Evolutionary conservation across 306 rosid genomes (phyloP), one percentile per base, ranked within the genome.

Genomic region (Castanea crenata): DNA sequence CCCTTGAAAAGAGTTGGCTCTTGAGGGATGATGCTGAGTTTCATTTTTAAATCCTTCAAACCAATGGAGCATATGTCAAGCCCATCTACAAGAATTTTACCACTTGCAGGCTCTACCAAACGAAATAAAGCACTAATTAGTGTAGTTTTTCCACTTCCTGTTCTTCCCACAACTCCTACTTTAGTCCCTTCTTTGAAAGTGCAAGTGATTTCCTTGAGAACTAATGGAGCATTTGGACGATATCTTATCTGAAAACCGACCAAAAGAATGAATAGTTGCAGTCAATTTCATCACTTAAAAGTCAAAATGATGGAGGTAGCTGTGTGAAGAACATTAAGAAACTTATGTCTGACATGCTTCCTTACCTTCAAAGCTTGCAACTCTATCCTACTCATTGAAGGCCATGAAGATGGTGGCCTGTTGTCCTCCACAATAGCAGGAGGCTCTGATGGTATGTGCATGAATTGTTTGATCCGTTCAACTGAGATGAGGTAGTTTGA

Each of bases 101-200:
- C 95, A 9, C 79, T 62, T 49, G 86, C 73, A 7, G 92, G 97
- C 87, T 93, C 98, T 72, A 93, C 97, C 56, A 91, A 85, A 71
- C 88, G 93, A 80, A 91, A 90, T 87, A 93, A 78, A 79, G 97
- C 97, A 79, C 95, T 91, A 35, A 91, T 89, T 2, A 93, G 89
- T 7, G 95, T 91, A 0, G 90, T 91, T 86, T 91, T 93, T 5
- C 97, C 92, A 21, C 97, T 87, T 85, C 97, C 98, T 5, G 98
- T 93, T 68, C 95, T 90, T 85, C 95, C 98, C 46, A 91, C 95
- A 75, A 93, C 95, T 81, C 98, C 91, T 5, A 91, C 97, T 80
- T 87, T 85, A 20, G 73, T 85, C 67, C 95, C 92, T 84, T 90
- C 93, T 49, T 74, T 65, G 78, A 91, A 86, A 12, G 89, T 88